Conservation (phyloP, 441 rosid genomes). For the Arabidopsis lyrata region DNA sequence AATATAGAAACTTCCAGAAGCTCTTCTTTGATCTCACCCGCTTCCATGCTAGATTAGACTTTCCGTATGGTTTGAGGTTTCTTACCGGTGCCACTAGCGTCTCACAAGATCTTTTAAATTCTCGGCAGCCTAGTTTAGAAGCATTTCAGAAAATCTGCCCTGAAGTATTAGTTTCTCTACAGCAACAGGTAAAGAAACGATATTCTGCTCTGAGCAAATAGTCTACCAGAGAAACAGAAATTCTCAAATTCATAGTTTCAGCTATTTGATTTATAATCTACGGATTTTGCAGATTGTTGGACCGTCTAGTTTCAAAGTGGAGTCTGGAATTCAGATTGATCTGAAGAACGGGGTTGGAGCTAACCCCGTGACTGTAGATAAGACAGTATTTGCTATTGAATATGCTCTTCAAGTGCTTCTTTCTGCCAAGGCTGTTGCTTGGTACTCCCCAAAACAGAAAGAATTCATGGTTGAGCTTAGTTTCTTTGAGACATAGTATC, state of each 20-base stretch:
- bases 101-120: constrained; percentile 69
- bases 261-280: constrained; percentile 27
- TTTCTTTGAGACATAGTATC: constrained; percentile 65
- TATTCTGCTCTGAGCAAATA: background rate
- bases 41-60: constrained; percentile 71
- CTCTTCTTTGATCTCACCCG: constrained; percentile 81
- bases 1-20: constrained; percentile 84
- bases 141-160: constrained; percentile 74
- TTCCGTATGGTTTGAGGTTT: constrained; percentile 78
- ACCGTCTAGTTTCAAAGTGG: constrained; percentile 90
- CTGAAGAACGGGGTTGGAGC: constrained; percentile 58
- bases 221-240: background rate
- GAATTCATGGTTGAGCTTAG: constrained; percentile 95
- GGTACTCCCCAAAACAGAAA: constrained; percentile 83
- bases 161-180: constrained; percentile 67
- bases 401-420: constrained; percentile 89
- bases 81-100: constrained; percentile 63
- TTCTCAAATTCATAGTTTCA: constrained; percentile 25
- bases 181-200: constrained; percentile 99
- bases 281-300: constrained; percentile 75
- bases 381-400: constrained; percentile 81
- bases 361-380: constrained; percentile 49
- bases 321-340: constrained; percentile 67
- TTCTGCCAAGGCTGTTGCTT: constrained; percentile 94
- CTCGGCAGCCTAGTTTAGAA: constrained; percentile 64